A percentile compares a stretch with the other conserved stretches of the same genome.
These are phyloP conservation scores for Fusarium graminum DNA, from an alignment of 2,329 filamentous ascomycete genomes.

Conservation along the genomic window DNA sequence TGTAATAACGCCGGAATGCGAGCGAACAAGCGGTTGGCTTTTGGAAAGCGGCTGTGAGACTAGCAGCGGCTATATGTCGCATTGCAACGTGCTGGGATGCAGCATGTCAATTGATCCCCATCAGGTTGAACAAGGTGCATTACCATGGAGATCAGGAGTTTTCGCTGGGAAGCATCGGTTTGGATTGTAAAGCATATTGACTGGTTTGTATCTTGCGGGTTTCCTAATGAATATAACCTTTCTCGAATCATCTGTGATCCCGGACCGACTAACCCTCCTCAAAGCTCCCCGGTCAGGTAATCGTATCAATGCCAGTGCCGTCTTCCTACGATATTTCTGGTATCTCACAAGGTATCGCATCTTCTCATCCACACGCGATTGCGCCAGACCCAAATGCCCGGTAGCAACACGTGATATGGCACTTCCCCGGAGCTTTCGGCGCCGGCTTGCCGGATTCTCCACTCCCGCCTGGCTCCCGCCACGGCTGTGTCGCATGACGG, in stretches of 20 bases:
- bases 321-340: slow-evolving; percentile 6
- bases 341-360: slow-evolving; percentile 15
- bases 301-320: slow-evolving; percentile 27
- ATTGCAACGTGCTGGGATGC: slow-evolving; percentile 36
- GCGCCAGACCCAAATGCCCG: slow-evolving; percentile 15
- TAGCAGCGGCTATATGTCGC: slow-evolving; percentile 27
- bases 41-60: slow-evolving; percentile 37
- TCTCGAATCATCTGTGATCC: slow-evolving; percentile 2
- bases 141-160: slow-evolving; percentile 31
- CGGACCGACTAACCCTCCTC: slow-evolving; percentile 30
- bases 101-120: slow-evolving; percentile 28
- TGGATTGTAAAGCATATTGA: slow-evolving; percentile 21
- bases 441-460: slow-evolving; percentile 38
- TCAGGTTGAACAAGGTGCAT: slow-evolving; percentile 4
- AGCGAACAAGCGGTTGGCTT: slow-evolving; percentile 34
- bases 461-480: slow-evolving; percentile 35
- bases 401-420: slow-evolving; percentile 39
- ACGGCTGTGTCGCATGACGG: slow-evolving; percentile 47
- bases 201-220: slow-evolving; percentile 26
- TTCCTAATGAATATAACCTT: not conserved
- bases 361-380: slow-evolving; percentile 17
- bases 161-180: slow-evolving; percentile 22
- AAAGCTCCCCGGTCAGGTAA: slow-evolving; percentile 23
- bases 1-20: slow-evolving; percentile 43
- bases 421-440: slow-evolving; percentile 45